Evolutionary conservation across 176 grass and related monocot genomes (phyloP).

Genomic region (Aegilops sharonensis): DNA sequence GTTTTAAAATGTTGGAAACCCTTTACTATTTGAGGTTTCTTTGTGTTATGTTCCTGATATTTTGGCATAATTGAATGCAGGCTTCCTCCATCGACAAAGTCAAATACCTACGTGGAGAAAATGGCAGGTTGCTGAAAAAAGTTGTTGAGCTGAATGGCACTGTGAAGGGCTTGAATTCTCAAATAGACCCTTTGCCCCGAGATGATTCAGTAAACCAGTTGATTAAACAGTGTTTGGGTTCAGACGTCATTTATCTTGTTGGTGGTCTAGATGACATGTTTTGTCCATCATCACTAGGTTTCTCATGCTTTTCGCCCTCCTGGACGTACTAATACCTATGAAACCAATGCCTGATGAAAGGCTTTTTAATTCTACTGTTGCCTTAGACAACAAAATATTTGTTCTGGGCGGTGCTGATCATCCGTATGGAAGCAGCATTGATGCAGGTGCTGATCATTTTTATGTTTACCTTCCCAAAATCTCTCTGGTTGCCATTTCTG

Average conservation of each 20-base stretch:
- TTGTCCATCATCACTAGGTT: slow-evolving; percentile 46
- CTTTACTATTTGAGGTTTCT: background rate
- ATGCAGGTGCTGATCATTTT: slow-evolving; percentile 46
- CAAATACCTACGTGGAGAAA: slow-evolving; percentile 21
- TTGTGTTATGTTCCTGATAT: slow-evolving; percentile 6
- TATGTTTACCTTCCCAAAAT: background rate
- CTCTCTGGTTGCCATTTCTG: background rate
- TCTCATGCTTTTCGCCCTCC: slow-evolving; percentile 49
- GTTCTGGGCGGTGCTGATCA: slow-evolving; percentile 62
- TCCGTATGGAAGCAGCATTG: slow-evolving; percentile 39
- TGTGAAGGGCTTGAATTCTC: slow-evolving; percentile 6
- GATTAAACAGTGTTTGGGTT: slow-evolving; percentile 54
- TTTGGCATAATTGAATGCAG: slow-evolving; percentile 35
- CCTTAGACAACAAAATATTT: slow-evolving; percentile 59
- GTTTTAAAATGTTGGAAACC: background rate
- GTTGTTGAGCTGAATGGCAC: slow-evolving; percentile 16
- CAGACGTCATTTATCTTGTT: slow-evolving; percentile 65
- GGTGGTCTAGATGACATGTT: slow-evolving; percentile 57
- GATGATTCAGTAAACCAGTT: slow-evolving; percentile 52
- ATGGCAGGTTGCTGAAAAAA: slow-evolving; percentile 33
- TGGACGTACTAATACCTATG: slow-evolving; percentile 64
- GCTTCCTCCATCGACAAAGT: slow-evolving; percentile 4
- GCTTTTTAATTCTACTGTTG: slow-evolving; percentile 54
- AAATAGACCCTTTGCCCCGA: slow-evolving; percentile 41
- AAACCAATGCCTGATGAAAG: slow-evolving; percentile 48